Conservation (phyloP, 768 basidiomycete genomes). For the Cystofilobasidium macerans region DNA sequence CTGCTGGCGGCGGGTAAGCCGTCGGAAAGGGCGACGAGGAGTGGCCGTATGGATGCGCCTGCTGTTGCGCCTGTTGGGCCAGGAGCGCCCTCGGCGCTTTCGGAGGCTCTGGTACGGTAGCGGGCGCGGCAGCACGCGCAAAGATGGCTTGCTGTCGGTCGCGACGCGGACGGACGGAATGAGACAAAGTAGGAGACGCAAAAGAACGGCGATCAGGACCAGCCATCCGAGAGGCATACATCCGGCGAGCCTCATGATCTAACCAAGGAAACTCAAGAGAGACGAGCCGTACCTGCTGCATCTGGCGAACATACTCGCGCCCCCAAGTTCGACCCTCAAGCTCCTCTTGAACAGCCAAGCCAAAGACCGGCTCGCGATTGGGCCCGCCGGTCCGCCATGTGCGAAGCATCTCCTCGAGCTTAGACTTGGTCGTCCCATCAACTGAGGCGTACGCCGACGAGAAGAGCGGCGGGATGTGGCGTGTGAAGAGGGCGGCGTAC, state of each 20-base stretch:
- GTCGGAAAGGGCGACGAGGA: no score
- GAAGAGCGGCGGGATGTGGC: constrained; percentile 71
- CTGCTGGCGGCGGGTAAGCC: not conserved
- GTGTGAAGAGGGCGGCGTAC: constrained; percentile 73
- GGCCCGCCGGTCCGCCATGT: constrained; percentile 89
- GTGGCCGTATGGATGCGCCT: no score
- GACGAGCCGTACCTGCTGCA: constrained; percentile 3
- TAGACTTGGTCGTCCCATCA: constrained; percentile 69
- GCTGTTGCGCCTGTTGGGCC: not conserved
- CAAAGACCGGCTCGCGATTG: constrained; percentile 71
- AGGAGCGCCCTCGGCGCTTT: no score
- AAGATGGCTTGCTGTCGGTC: constrained; percentile 4
- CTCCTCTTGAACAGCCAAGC: constrained; percentile 60
- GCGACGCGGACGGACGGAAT: no score
- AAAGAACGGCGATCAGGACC: not conserved
- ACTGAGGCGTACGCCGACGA: constrained; percentile 78
- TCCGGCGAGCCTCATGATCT: not conserved
- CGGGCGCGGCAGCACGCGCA: not conserved
- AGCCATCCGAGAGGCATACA: not conserved
- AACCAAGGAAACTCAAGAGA: not conserved
- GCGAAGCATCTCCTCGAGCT: constrained; percentile 95
- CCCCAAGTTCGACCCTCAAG: constrained; percentile 54
- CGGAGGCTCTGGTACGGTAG: not conserved
- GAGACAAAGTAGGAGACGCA: not conserved
- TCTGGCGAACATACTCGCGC: constrained; percentile 16